phyloP scores from a whole-genome alignment of 1,284 basidiomycete genomes.

The Lentinula novae-zelandiae region DNA sequence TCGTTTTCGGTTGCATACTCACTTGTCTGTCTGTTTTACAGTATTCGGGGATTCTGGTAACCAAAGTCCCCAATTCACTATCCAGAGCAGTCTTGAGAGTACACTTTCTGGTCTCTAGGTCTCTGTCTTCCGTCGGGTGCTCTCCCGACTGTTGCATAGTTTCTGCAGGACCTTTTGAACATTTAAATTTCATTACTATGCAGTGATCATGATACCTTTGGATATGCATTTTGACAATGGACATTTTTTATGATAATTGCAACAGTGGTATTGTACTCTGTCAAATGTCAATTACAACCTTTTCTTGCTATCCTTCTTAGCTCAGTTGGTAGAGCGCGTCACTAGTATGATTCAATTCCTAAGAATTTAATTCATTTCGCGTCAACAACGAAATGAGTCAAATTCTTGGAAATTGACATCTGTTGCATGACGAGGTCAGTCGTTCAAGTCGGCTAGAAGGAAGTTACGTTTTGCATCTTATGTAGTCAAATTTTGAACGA shows the following conservation, averaged over 20 bases:
- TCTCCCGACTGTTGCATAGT: neutral
- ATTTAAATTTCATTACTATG: neutral
- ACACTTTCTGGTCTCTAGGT: neutral
- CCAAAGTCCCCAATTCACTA: conserved; percentile 17
- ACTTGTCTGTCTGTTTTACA: neutral
- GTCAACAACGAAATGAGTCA: too few species aligned
- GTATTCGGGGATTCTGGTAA: conserved; percentile 27
- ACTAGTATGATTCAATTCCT: conserved; percentile 35
- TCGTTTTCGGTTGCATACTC: neutral
- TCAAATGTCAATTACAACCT: too few species aligned
- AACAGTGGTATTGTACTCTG: too few species aligned
- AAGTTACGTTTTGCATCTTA: neutral
- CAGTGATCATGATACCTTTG: neutral
- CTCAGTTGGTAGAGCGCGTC: conserved; percentile 62
- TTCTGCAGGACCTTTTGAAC: neutral
- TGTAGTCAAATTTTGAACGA: too few species aligned
- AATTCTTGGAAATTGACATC: too few species aligned
- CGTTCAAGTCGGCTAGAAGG: conserved; percentile 13
- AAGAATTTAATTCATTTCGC: too few species aligned
- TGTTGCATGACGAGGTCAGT: conserved; percentile 12
- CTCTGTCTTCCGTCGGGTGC: too few species aligned
- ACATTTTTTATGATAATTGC: neutral
- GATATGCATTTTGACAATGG: neutral
- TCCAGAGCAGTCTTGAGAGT: neutral
- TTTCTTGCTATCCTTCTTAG: conserved; percentile 36